Percentiles rank a stretch among this genome's conserved stretches.
Conservation (phyloP, 2,329 filamentous ascomycete species). For the Tolypocladium cylindrosporum region DNA sequence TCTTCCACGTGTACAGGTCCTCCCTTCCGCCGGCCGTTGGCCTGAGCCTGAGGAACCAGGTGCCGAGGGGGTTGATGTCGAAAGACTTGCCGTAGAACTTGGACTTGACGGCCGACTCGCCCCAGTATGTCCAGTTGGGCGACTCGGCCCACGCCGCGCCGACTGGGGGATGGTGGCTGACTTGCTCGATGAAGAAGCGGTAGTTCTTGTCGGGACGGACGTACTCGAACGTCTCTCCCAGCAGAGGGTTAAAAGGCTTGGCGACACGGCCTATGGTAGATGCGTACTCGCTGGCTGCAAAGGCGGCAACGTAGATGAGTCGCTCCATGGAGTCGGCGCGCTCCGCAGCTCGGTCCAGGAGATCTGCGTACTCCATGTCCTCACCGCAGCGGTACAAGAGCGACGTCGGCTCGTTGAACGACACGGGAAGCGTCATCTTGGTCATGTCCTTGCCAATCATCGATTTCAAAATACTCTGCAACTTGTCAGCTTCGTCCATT, state of each 20-base stretch:
- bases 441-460: conserved; percentile 99
- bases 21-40: conserved; percentile 65
- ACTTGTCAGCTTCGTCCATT: conserved; percentile 10
- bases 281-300: conserved; percentile 92
- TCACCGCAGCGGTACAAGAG: conserved; percentile 89
- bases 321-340: conserved; percentile 81
- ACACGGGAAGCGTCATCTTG: conserved; percentile 96
- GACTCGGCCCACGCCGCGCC: conserved; percentile 90
- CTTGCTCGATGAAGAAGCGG: conserved; percentile 96
- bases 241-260: conserved; percentile 93
- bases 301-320: conserved; percentile 88
- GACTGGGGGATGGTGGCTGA: conserved; percentile 92
- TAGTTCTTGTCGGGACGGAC: conserved; percentile 93
- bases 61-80: conserved; percentile 91
- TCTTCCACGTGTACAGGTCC: conserved; percentile 97
- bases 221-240: conserved; percentile 97
- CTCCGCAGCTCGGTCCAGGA: conserved; percentile 81
- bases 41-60: conserved; percentile 86
- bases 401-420: conserved; percentile 97
- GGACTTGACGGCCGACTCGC: conserved; percentile 87
- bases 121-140: conserved; percentile 93
- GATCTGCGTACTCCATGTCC: conserved; percentile 95
- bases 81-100: conserved; percentile 98
- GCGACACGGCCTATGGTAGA: conserved; percentile 94
- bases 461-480: conserved; percentile 85